Evolutionary conservation across 108 stramenopile genomes (phyloP), one percentile per base, ranked within the genome.

Genomic region (Cylindrotheca closterium): DNA sequence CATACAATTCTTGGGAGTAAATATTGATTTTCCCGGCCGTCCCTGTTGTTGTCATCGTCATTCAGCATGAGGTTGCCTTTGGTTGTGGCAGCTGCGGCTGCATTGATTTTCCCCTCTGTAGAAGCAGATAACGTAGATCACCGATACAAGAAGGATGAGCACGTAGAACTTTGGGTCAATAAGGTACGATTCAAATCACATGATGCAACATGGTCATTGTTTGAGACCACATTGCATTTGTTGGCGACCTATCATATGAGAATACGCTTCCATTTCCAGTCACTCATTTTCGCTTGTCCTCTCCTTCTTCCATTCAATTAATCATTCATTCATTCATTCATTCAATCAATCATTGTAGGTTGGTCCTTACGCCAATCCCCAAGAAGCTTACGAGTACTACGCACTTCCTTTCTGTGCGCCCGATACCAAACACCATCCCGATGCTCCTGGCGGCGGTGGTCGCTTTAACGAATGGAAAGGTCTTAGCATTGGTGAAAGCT

Each of bases 331-430:
- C n/a, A n/a, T n/a, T n/a, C n/a, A n/a, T n/a, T n/a, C n/a, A n/a
- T n/a, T n/a, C n/a, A n/a, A 19, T 52, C 34, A 2, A 48, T 7
- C 48, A 26, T 32, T 27, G 0, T 54, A 90, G 92, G 92, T 99
- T n/a, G 98, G 98, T 7, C 98, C 98, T 24, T 98, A 96, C 68
- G 91, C 95, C 64, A 99, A 99, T 67, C 98, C 98, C 15, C 94
- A 97, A 82, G 98, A 99, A 79, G 96, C 96, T 17, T 99, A 99
- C 78, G 85, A 94, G 59, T 99, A 98, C 80, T 99, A 97, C 85
- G 80, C 65, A 37, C 81, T 99, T 31, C 97, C 98, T 12, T 99
- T 92, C 87, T 99, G 98, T 60, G 92, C 88, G 24, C 98, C 98
- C 21, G 91, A 94, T 50, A 91, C 85, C 30, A 77, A 85, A 55